These are phyloP conservation scores for Populus tomentosa DNA, from an alignment of 441 rosid genomes.

Conservation along the genomic window DNA sequence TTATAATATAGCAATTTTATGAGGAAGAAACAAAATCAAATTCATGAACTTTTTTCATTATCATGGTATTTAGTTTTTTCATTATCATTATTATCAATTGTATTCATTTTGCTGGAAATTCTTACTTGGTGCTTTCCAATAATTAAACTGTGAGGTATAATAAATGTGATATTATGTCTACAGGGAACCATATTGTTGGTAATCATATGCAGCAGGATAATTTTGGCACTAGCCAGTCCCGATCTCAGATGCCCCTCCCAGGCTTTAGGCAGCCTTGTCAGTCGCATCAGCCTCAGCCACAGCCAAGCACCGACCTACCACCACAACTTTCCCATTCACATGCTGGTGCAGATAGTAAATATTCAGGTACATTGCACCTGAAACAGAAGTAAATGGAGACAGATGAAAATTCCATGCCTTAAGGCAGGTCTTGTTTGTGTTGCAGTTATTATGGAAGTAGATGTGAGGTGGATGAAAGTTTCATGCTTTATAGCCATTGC, in stretches of 20 bases:
- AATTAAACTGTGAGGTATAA: background rate
- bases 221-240: background rate
- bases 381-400: background rate
- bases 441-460: no score
- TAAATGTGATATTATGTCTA: no score
- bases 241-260: slow-evolving; percentile 3
- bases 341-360: background rate
- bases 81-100: no score
- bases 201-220: slow-evolving; percentile 16
- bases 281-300: slow-evolving; percentile 12
- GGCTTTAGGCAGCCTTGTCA: slow-evolving; percentile 13
- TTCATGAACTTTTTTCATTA: background rate
- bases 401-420: background rate
- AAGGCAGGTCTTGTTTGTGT: no score
- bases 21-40: background rate
- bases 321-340: slow-evolving; percentile 10
- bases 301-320: slow-evolving; percentile 4
- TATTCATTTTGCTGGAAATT: background rate
- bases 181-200: background rate
- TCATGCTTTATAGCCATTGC: no score
- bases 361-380: background rate
- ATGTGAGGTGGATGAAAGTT: no score
- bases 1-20: no score
- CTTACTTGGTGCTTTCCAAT: background rate
- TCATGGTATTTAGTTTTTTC: background rate